These are phyloP conservation scores for Phytophthora litchii DNA, from an alignment of 352 stramenopile genomes.

Conservation along the genomic window DNA sequence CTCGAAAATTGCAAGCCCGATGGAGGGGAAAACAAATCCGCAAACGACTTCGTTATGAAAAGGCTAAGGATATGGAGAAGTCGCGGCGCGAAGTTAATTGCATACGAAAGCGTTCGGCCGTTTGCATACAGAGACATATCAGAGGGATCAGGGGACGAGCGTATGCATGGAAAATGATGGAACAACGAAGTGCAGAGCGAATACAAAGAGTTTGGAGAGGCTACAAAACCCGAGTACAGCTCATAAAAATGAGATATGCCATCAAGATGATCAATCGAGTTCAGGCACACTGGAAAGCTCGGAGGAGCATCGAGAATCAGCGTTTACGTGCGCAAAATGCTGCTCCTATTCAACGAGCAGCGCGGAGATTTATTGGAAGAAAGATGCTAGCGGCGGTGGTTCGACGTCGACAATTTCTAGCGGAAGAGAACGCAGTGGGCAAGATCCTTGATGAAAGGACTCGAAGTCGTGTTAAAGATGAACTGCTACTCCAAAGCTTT, in stretches of 20 bases:
- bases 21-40: constrained; percentile 55
- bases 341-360: constrained; percentile 45
- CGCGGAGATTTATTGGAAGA: constrained; percentile 44
- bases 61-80: constrained; percentile 39
- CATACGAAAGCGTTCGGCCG: constrained; percentile 38
- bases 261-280: constrained; percentile 57
- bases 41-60: constrained; percentile 46
- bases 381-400: constrained; percentile 46
- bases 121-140: constrained; percentile 65
- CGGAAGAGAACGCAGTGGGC: constrained; percentile 60
- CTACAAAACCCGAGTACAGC: constrained; percentile 46
- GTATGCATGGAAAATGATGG: constrained; percentile 44
- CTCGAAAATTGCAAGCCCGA: constrained; percentile 50
- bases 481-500: constrained; percentile 75
- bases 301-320: constrained; percentile 37
- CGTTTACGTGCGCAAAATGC: constrained; percentile 27
- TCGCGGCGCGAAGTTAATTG: constrained; percentile 40
- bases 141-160: constrained; percentile 54
- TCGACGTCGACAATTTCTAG: constrained; percentile 51
- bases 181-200: constrained; percentile 40
- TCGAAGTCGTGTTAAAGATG: constrained; percentile 49
- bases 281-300: constrained; percentile 50
- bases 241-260: constrained; percentile 48
- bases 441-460: constrained; percentile 54
- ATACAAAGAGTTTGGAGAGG: constrained; percentile 71